These are phyloP conservation scores for Phaffomyces opuntiae DNA, from an alignment of 805 yeast genomes.

Conservation along the genomic window DNA sequence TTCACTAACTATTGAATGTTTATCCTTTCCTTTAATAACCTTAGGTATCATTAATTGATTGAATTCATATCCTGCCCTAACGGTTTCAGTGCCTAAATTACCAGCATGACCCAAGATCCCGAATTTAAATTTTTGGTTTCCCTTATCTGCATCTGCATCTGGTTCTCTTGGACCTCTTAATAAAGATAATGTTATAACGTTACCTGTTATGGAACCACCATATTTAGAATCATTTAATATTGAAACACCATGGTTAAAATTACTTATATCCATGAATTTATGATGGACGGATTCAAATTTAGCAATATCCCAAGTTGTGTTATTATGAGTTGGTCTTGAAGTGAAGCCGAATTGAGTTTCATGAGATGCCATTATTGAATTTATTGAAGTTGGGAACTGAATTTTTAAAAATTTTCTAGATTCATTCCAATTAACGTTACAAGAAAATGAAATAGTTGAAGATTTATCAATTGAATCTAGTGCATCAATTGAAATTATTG, in stretches of 20 bases:
- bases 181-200: constrained; percentile 76
- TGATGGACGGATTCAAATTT: constrained; percentile 95
- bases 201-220: constrained; percentile 94
- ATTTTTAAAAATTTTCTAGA: constrained; percentile 84
- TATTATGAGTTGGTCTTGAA: constrained; percentile 87
- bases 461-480: constrained; percentile 30
- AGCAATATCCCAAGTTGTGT: constrained; percentile 95
- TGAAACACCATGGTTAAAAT: constrained; percentile 79
- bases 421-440: constrained; percentile 80
- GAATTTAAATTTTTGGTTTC: constrained; percentile 72
- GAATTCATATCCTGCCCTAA: constrained; percentile 71
- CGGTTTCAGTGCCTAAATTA: constrained; percentile 52
- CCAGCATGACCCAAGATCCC: constrained; percentile 45
- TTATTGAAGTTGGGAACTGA: constrained; percentile 86
- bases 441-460: constrained; percentile 40
- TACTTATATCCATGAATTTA: constrained; percentile 88
- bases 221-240: constrained; percentile 79
- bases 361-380: constrained; percentile 70
- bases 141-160: constrained; percentile 93
- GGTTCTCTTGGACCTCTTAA: constrained; percentile 92
- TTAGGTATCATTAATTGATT: constrained; percentile 37
- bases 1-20: not conserved
- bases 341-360: constrained; percentile 95
- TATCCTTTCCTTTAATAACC: not conserved
- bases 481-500: constrained; percentile 66